Base-by-base conservation (phyloP, 805 yeast species). In the Ogataea pignaliae region DNA sequence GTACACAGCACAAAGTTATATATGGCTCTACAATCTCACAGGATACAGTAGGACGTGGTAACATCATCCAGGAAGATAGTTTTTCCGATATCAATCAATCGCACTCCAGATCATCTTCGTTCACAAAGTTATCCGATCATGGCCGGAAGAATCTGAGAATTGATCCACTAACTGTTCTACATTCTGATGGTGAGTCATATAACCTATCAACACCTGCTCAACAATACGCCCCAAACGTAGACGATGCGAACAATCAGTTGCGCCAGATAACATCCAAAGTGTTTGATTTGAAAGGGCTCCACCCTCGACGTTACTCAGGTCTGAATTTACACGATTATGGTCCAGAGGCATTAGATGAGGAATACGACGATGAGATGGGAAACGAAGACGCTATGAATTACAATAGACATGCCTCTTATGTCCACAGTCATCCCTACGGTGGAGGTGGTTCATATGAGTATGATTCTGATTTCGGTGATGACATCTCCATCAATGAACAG, bases 241-340 rank as follows among this genome's bases (percentile, higher is more conserved):
- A 29, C n/a, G 41, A 26, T 18, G 15, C 47, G 3, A 36, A 46
- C 21, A 60, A 60, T 42, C 60, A 59, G 34, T 44, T 65, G 37
- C 57, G 68, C 12, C 64, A 89, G 2, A 83, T 88, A 1, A 82
- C 89, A 0, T 83, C 89, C 1, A 81, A 82, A 48, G 64, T 85
- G 6, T 85, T 85, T 61, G 91, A 85, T 54, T 75, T 79, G 11
- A 83, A 79, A 52, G 89, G 88, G 1, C 78, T 83, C 0, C 85
- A 81, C 38, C 79, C 88, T 6, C 71, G 90, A 55, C 67, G 89
- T 30, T 84, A 85, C 55, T 81, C 89, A 16, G 86, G 85, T 16
- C 76, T 62, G 33, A 57, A 61, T 8, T 37, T 47, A 16, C 54
- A 47, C 8, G 55, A 51, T 37, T 48, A 70, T 15, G 79, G 73